A percentile compares a stretch with the other conserved stretches of the same genome.
Conservation (phyloP, 345 rosid species). For the Psidium guajava region DNA sequence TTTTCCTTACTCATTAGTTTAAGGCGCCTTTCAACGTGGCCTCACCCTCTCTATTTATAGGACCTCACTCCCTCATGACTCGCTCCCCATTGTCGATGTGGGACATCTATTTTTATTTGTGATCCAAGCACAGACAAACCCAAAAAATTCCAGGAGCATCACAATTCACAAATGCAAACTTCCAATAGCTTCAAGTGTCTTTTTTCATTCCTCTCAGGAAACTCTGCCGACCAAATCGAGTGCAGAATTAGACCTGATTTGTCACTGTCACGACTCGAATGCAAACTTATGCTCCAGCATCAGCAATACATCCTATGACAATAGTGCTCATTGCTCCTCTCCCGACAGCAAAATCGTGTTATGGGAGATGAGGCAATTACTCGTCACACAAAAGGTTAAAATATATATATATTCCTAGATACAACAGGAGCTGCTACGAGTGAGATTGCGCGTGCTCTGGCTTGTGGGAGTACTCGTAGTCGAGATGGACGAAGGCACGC, state of each 20-base stretch:
- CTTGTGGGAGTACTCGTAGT: slow-evolving; percentile 82
- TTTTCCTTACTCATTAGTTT: slow-evolving; percentile 99
- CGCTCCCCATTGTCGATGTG: background rate
- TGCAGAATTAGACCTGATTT: background rate
- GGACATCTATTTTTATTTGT: background rate
- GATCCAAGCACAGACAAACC: accelerated
- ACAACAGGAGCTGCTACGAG: background rate
- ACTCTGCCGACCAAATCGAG: background rate
- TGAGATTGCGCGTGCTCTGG: slow-evolving; percentile 75
- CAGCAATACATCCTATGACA: background rate
- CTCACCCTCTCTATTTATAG: background rate
- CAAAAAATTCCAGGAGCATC: background rate
- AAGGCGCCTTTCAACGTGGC: accelerated
- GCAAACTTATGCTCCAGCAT: background rate
- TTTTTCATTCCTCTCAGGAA: background rate
- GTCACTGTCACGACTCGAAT: background rate
- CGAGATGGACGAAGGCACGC: slow-evolving; percentile 94
- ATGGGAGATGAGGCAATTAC: background rate
- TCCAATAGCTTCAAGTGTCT: too few species aligned
- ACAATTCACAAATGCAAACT: background rate
- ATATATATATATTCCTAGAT: background rate
- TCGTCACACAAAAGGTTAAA: background rate
- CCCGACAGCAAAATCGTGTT: background rate
- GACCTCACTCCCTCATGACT: background rate
- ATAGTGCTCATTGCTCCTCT: background rate